Conservation (phyloP, 495 filamentous ascomycete species). For the Bombardia bombarda region DNA sequence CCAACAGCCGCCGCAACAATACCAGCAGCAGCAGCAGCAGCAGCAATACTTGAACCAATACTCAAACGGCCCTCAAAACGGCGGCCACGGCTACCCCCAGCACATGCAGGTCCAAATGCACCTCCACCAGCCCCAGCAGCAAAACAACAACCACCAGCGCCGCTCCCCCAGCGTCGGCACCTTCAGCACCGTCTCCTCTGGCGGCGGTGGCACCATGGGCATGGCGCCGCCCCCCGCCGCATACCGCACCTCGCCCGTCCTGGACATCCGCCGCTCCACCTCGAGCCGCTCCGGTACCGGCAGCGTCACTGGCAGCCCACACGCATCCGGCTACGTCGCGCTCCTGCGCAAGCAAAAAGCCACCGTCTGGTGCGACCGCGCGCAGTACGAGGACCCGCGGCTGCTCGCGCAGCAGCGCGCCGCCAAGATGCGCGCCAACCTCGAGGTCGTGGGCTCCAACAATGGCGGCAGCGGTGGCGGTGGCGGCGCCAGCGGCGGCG, state of each 20-base stretch:
- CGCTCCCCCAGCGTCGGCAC: conserved; percentile 67
- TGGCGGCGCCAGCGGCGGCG: no score
- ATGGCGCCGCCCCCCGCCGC: conserved; percentile 34
- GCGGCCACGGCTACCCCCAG: conserved; percentile 4
- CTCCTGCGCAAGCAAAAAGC: conserved; percentile 93
- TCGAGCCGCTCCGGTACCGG: conserved; percentile 64
- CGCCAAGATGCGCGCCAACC: conserved; percentile 75
- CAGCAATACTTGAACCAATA: background rate
- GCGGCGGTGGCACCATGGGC: no score
- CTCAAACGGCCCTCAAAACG: background rate
- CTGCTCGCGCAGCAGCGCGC: conserved; percentile 68
- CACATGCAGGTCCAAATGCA: conserved; percentile 23
- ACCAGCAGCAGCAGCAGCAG: no score
- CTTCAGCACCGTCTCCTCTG: conserved; percentile 58
- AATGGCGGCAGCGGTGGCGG: no score
- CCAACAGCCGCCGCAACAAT: background rate
- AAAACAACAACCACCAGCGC: conserved; percentile 44
- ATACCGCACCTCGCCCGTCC: conserved; percentile 42
- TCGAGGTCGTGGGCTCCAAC: conserved; percentile 54
- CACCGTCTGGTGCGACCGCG: conserved; percentile 96
- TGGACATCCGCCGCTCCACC: conserved; percentile 63
- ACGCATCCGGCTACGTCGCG: conserved; percentile 77
- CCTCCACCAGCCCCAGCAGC: conserved; percentile 30
- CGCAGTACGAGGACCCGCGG: conserved; percentile 86
- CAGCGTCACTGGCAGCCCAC: conserved; percentile 37